These are phyloP conservation scores for Rhizophora apiculata DNA, from an alignment of 345 rosid genomes.

Conservation along the genomic window DNA sequence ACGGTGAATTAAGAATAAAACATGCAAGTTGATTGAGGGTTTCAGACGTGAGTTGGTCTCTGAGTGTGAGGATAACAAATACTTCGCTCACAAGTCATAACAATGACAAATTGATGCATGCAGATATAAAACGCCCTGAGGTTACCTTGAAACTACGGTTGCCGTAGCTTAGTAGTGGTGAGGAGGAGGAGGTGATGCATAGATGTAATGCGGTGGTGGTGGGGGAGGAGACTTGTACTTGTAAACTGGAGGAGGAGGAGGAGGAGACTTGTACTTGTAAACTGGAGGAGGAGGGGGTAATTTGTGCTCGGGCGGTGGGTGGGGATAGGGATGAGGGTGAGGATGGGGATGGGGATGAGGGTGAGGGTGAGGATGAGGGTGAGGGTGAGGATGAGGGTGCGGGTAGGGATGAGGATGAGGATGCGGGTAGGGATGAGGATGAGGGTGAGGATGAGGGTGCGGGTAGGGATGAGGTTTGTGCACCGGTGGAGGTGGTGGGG, in stretches of 20 bases:
- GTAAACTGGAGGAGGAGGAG: conserved; percentile 22
- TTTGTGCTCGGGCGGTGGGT: too few species aligned
- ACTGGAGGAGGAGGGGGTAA: conserved; percentile 17
- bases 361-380: too few species aligned
- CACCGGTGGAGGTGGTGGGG: conserved; percentile 19
- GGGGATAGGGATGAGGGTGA: too few species aligned
- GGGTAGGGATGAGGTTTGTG: conserved; percentile 5
- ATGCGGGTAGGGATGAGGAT: conserved; percentile 18
- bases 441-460: conserved; percentile 25
- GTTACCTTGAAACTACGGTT: too few species aligned
- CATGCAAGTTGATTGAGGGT: too few species aligned
- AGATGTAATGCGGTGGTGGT: conserved; percentile 23
- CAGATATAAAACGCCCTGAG: neutral
- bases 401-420: conserved; percentile 17
- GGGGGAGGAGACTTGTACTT: conserved; percentile 26
- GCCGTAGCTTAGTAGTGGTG: conserved; percentile 31
- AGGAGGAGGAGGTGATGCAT: conserved; percentile 52
- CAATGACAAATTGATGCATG: neutral
- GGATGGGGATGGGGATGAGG: too few species aligned
- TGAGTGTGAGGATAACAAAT: too few species aligned
- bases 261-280: conserved; percentile 25
- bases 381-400: neutral
- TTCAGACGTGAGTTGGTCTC: too few species aligned
- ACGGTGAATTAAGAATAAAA: too few species aligned
- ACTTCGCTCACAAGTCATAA: neutral